phyloP scores from a whole-genome alignment of 805 yeast species.

The Cephaloascus albidus region DNA sequence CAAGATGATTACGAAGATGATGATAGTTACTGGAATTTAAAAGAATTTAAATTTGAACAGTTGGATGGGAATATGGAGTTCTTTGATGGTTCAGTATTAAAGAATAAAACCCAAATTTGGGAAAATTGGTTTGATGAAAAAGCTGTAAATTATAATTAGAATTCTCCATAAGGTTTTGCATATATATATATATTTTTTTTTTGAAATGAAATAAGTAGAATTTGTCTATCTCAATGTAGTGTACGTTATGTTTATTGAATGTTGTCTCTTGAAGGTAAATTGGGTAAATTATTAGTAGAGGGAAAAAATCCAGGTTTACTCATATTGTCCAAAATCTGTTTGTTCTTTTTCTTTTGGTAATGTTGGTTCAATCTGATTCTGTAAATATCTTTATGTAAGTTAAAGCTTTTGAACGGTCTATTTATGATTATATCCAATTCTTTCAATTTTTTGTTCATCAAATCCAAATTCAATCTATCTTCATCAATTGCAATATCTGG shows the following conservation, averaged over 20 bases:
- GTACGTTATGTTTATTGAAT: not conserved
- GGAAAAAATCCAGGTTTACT: conserved; percentile 31
- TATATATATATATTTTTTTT: too few relatives aligned
- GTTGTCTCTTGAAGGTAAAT: not conserved
- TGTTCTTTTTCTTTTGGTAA: conserved; percentile 20
- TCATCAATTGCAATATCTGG: conserved; percentile 6
- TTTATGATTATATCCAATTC: conserved; percentile 12
- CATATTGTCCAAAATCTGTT: conserved; percentile 19
- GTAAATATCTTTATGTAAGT: conserved; percentile 30
- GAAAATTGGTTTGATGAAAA: conserved; percentile 72
- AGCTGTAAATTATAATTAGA: conserved; percentile 57
- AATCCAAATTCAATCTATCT: conserved; percentile 6
- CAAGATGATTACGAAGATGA: conserved; percentile 15
- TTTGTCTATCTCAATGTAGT: too few relatives aligned
- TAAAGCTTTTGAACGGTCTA: conserved; percentile 24
- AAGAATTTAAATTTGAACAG: conserved; percentile 52
- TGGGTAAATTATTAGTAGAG: conserved; percentile 11
- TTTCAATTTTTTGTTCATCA: conserved; percentile 9
- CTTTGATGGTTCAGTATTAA: conserved; percentile 62
- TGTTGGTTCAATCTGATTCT: conserved; percentile 25
- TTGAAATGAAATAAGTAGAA: too few relatives aligned
- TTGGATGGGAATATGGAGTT: conserved; percentile 70
- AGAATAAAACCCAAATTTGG: conserved; percentile 49
- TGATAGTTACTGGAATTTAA: conserved; percentile 21
- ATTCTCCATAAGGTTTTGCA: too few relatives aligned